Base-by-base conservation (phyloP, 805 yeast genomes). In the Lachancea mirantina region DNA sequence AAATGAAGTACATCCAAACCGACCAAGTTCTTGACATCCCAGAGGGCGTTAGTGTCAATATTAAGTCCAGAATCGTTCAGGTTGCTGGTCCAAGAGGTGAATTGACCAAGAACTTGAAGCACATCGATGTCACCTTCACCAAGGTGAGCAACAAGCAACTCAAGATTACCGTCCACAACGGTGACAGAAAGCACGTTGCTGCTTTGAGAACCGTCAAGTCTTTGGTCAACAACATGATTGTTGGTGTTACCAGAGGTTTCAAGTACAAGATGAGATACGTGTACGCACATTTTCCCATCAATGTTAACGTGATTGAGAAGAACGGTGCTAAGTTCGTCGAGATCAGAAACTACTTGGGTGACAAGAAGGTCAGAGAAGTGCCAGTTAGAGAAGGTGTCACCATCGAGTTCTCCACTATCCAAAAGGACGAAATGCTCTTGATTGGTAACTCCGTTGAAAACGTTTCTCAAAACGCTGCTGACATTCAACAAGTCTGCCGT, bases 281-380 rank as follows among this genome's bases (percentile, higher is more conserved):
- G 49, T 94, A 89, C 67, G 99, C 98, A 80, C 98, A 92, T 84
- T 92, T 92, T 95, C 99, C 98, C 68, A 92, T 94, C 73, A 92
- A 92, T 73, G 96, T 92, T 55, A 89, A 88, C 76, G 68, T 87
- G 53, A 65, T 83, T 64, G 84, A 83, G 50, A 72, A 74, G 59
- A 89, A 89, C 40, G 84, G 83, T 54, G 57, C 64, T 34, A 68
- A 74, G 47, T 76, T 61, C 61, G 82, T 89, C 57, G 97, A 92
- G 76, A 88, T 92, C 76, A 88, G 97, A 84, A 92, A 92, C 78
- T 92, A 84, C 82, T 80, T 92, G 72, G 98, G 98, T 74, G 97
- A 92, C 78, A 92, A 87, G 82, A 78, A 85, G 71, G 94, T 88
- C 52, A 84, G 97, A 80, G 68, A 69, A 52, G 79, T 92, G 57